A percentile compares a stretch with the other conserved stretches of the same genome.
phyloP scores from a whole-genome alignment of 352 stramenopile species.

The Phytophthora vignae region DNA sequence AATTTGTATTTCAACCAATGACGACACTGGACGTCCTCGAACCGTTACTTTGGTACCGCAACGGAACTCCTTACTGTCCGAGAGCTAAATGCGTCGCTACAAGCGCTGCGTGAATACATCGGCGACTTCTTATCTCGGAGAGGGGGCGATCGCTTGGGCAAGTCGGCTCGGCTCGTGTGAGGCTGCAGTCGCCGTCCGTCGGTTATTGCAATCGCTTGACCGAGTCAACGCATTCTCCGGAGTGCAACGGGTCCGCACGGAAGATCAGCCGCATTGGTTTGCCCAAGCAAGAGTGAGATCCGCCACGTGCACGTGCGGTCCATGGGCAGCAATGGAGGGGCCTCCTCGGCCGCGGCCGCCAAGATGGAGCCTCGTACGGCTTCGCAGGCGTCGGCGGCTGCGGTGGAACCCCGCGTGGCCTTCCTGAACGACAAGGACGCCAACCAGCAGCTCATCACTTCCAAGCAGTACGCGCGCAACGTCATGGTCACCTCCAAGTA shows the following conservation, averaged over 20 bases:
- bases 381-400: conserved; percentile 23
- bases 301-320: conserved; percentile 22
- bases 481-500: conserved; percentile 93
- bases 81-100: conserved; percentile 14
- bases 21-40: neutral
- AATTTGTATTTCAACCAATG: conserved; percentile 13
- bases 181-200: conserved; percentile 5
- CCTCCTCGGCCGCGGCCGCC: conserved; percentile 26
- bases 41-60: conserved; percentile 15
- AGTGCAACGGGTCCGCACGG: conserved; percentile 1
- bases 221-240: conserved; percentile 6
- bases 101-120: conserved; percentile 1
- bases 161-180: neutral
- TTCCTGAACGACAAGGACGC: conserved; percentile 61
- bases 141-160: conserved; percentile 5
- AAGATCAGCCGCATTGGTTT: conserved; percentile 29
- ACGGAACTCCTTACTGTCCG: conserved; percentile 2
- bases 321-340: conserved; percentile 25
- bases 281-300: conserved; percentile 9
- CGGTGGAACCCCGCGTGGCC: conserved; percentile 49
- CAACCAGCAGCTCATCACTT: conserved; percentile 62
- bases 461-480: conserved; percentile 75
- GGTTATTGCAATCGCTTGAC: conserved; percentile 26
- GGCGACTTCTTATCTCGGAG: conserved; percentile 13
- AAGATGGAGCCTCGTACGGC: neutral